Percentiles rank a stretch among this genome's conserved stretches.
These are phyloP conservation scores for Mycena vulgaris DNA, from an alignment of 768 basidiomycete genomes.

Conservation along the genomic window DNA sequence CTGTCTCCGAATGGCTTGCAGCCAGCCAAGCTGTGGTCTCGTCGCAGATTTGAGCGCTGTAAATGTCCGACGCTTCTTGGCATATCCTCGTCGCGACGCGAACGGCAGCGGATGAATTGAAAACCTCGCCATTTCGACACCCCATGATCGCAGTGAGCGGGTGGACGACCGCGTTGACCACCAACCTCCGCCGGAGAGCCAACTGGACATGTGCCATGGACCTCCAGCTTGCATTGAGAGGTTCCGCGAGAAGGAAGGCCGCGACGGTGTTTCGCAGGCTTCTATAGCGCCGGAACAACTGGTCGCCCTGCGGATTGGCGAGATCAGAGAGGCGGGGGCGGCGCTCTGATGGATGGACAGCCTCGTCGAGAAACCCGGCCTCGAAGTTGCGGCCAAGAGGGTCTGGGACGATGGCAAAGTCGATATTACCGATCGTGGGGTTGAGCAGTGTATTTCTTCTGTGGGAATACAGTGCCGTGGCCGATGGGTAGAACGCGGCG, in stretches of 20 bases:
- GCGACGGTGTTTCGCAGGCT: conserved; percentile 80
- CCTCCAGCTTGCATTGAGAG: conserved; percentile 74
- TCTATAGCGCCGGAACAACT: conserved; percentile 61
- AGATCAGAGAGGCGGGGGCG: conserved; percentile 70
- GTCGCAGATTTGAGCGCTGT: conserved; percentile 64
- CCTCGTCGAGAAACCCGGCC: conserved; percentile 58
- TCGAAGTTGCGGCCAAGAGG: conserved; percentile 75
- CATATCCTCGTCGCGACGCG: conserved; percentile 71
- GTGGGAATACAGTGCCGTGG: conserved; percentile 44
- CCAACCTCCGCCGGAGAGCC: conserved; percentile 84
- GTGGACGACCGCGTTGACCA: conserved; percentile 87
- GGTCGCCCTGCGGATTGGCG: conserved; percentile 53
- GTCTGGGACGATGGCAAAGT: conserved; percentile 88
- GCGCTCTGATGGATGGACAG: conserved; percentile 53
- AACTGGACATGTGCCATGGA: conserved; percentile 78
- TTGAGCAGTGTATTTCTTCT: conserved; percentile 59
- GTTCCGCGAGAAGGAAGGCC: conserved; percentile 68
- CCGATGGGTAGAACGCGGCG: conserved; percentile 64
- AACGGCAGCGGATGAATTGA: conserved; percentile 59
- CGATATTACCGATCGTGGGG: conserved; percentile 68
- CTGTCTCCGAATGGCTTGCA: conserved; percentile 36
- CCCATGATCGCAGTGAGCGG: conserved; percentile 87
- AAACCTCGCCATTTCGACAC: conserved; percentile 85
- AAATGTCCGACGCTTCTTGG: conserved; percentile 78
- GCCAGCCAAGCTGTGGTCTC: conserved; percentile 54